Conservation (phyloP, 495 filamentous ascomycete species). For the Thermothielavioides terrestris region DNA sequence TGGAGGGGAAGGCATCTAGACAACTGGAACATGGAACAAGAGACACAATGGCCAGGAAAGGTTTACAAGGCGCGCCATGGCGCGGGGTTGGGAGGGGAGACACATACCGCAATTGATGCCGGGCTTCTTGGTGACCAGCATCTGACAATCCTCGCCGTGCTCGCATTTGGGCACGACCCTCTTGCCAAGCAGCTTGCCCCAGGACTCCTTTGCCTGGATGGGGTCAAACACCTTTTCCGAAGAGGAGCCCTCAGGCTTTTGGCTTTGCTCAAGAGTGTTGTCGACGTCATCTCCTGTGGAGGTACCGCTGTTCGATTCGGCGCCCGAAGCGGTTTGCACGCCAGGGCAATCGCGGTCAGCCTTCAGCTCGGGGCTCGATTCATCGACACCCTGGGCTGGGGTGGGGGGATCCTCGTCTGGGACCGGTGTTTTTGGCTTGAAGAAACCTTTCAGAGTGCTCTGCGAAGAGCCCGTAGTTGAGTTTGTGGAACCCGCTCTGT, state of each 20-base stretch:
- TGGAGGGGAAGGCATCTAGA: neutral
- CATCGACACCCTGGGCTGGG: neutral
- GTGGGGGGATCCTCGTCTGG: constrained; percentile 15
- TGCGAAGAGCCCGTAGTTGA: constrained; percentile 46
- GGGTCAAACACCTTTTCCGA: constrained; percentile 50
- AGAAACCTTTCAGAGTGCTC: constrained; percentile 75
- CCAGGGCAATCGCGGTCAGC: neutral
- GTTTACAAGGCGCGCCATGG: too few species aligned
- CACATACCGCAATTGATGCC: constrained; percentile 62
- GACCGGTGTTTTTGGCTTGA: constrained; percentile 49
- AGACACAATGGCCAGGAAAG: neutral
- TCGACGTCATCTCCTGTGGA: neutral
- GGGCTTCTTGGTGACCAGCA: constrained; percentile 71
- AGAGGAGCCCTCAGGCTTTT: neutral
- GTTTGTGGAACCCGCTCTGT: constrained; percentile 32
- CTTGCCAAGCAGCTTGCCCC: constrained; percentile 77
- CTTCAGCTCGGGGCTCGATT: neutral
- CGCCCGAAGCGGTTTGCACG: neutral
- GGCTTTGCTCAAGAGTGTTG: neutral
- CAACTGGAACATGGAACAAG: neutral
- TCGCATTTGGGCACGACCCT: constrained; percentile 69
- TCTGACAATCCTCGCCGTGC: constrained; percentile 80
- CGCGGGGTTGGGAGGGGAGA: neutral
- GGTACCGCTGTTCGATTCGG: neutral
- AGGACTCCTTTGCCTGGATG: constrained; percentile 68